Evolutionary conservation across 2,329 filamentous ascomycete species (phyloP).

Genomic region (Penicillium brevicompactum): DNA sequence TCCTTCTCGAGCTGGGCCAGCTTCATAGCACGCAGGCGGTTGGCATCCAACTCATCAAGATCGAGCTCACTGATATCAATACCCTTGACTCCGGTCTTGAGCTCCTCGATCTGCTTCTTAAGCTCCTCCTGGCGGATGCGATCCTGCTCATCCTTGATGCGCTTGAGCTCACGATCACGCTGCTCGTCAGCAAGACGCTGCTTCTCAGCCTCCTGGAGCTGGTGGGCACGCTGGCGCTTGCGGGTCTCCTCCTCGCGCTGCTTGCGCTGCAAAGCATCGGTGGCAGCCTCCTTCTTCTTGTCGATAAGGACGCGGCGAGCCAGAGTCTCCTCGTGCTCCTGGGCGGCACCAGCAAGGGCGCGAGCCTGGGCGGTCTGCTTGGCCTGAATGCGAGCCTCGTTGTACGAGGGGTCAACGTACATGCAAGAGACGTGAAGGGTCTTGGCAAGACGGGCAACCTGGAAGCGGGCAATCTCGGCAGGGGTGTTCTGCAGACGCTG

Average conservation of each 20-base stretch:
- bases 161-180: conserved; percentile 83
- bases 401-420: conserved; percentile 91
- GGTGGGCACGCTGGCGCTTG: conserved; percentile 83
- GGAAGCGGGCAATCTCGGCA: conserved; percentile 93
- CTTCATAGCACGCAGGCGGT: conserved; percentile 90
- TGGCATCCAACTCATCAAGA: conserved; percentile 83
- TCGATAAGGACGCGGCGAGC: conserved; percentile 88
- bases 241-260: conserved; percentile 90
- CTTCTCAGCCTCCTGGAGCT: conserved; percentile 86
- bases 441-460: conserved; percentile 88
- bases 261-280: conserved; percentile 80
- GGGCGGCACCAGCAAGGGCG: conserved; percentile 82
- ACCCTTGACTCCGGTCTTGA: conserved; percentile 83
- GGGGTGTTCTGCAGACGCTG: conserved; percentile 97
- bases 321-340: conserved; percentile 85
- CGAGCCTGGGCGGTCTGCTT: conserved; percentile 79
- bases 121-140: conserved; percentile 90
- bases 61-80: conserved; percentile 73
- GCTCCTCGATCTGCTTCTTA: conserved; percentile 86
- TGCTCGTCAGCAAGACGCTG: conserved; percentile 90
- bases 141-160: conserved; percentile 82
- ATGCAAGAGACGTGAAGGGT: conserved; percentile 90
- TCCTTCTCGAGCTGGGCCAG: conserved; percentile 94
- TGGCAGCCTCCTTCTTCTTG: conserved; percentile 95
- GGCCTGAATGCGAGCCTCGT: conserved; percentile 75